phyloP scores from a whole-genome alignment of 2,329 filamentous ascomycete species.

The Orbilia javanica region DNA sequence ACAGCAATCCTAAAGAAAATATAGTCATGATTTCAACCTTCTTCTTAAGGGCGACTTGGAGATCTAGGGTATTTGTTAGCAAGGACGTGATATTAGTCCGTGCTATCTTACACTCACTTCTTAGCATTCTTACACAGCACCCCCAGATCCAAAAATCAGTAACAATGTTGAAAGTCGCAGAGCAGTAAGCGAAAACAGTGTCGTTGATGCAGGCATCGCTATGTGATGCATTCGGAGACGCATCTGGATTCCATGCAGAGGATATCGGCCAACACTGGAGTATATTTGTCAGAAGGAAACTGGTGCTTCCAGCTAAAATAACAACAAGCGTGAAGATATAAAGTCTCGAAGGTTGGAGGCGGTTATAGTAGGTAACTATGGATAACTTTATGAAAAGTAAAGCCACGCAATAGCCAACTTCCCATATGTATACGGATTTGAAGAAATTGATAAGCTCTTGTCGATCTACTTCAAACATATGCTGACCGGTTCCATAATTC shows the following conservation, averaged over 20 bases:
- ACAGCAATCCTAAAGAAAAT: slow-evolving; percentile 46
- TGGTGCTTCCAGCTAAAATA: slow-evolving; percentile 29
- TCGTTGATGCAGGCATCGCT: slow-evolving; percentile 32
- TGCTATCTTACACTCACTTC: slow-evolving; percentile 4
- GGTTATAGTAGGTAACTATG: slow-evolving; percentile 48
- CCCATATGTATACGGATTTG: slow-evolving; percentile 49
- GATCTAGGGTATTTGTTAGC: slow-evolving; percentile 1
- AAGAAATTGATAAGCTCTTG: slow-evolving; percentile 31
- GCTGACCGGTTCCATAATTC: slow-evolving; percentile 45
- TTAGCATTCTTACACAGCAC: slow-evolving; percentile 36
- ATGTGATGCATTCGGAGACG: slow-evolving; percentile 14
- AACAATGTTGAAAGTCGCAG: slow-evolving; percentile 47
- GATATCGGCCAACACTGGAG: slow-evolving; percentile 66
- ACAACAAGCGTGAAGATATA: slow-evolving; percentile 33
- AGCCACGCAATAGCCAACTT: slow-evolving; percentile 26
- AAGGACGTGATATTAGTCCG: too few species aligned
- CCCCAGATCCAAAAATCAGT: slow-evolving; percentile 58
- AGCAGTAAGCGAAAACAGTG: slow-evolving; percentile 24
- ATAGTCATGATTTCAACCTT: slow-evolving; percentile 47
- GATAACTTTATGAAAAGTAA: slow-evolving; percentile 41
- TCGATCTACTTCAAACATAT: slow-evolving; percentile 31
- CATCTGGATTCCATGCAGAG: slow-evolving; percentile 63
- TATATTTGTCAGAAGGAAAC: slow-evolving; percentile 39
- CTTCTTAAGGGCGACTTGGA: slow-evolving; percentile 38
- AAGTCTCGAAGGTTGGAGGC: slow-evolving; percentile 32